Evolutionary conservation across 1,284 basidiomycete species (phyloP), one percentile per base, ranked within the genome.

Genomic region (Cutaneotrichosporon cavernicola): DNA sequence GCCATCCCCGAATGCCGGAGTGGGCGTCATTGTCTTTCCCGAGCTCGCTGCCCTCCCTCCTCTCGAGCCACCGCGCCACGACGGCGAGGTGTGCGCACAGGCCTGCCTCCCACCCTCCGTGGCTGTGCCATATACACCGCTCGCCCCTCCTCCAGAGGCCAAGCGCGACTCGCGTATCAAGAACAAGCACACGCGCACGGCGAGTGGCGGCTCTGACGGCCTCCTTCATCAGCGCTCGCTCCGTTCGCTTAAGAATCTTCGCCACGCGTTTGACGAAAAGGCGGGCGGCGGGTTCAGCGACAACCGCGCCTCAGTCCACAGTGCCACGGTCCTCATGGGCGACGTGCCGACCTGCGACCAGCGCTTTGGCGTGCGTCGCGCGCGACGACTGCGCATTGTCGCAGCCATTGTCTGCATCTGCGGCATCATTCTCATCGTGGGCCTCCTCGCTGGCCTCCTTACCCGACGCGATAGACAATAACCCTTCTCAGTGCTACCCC

Each of bases 371-470:
- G 14, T 46, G 6, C 26, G 36, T 3, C 14, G 34, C 6, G 59
- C 38, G 8, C 59, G 62, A 49, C 38, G 61, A 50, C 51, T 53
- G 53, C 62, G 55, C 61, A 47, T 64, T 26, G 22, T 63, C 4
- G 26, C 66, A 22, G 56, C 51, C 21, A 30, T 71, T 2, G 60
- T 59, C n/a, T 62, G 62, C 30, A 21, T 66, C 14, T n/a, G 70
- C 6, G 63, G 65, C 11, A 58, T 73, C 22, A 61, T 66, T n/a
- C 38, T 73, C 34, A 67, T 75, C 18, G 60, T 65, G 1, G 73
- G 73, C 5, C 38, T 75, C 30, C 60, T 75, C 16, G 72, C 61
- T 4, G 73, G 72, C 18, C 61, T 75, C 13, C 56, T 75, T 47
- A 40, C 56, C 5, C 62, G 58, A 40, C 64, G 68, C 34, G 38